Evolutionary conservation across 352 stramenopile genomes (phyloP), one percentile per base, ranked within the genome.

Genomic region (Phytopythium ostracodes): DNA sequence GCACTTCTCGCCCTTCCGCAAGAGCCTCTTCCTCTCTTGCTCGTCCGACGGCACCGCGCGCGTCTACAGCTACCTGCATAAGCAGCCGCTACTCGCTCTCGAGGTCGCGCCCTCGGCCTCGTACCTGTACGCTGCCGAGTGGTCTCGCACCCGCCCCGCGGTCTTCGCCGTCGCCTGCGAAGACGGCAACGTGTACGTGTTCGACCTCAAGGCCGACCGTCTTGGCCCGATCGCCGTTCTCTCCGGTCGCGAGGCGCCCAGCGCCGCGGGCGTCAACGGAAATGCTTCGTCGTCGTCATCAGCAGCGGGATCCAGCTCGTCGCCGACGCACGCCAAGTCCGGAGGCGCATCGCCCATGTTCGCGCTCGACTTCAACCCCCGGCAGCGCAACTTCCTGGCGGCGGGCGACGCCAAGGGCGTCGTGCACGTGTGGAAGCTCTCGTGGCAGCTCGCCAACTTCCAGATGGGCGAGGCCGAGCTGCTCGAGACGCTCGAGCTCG

Each of bases 351-450:
- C 72, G 2, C 70, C 70, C 12, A 78, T 92, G 71, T 85, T 90
- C 52, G 56, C 75, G 0, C 58, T 92, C 9, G 76, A 91, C 43
- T 96, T 96, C 58, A 96, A 96, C 44, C 81, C 81, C 15, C 72
- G 82, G 10, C 87, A 94, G 59, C 79, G 88, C 36, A 93, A 94
- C 55, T 93, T 96, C 40, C n/a, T 96, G 33, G 88, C 81, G 2
- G 76, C 75, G 7, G 88, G 86, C 7, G 83, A 95, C 57, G 76
- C 76, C 18, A 56, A 58, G 1, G 86, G 88, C 15, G 64, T 76
- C 2, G 79, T 92, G 15, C 78, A 93, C 59, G 83, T 96, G 29
- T 94, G 87, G 83, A 94, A 95, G 44, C 69, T 96, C 8, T 80
- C 77, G 38, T 96, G 81, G 83, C 75, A 88, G 33, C 76, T 96